These are phyloP conservation scores for Jamesozyma gamospora DNA, from an alignment of 805 yeast genomes.

Conservation along the genomic window DNA sequence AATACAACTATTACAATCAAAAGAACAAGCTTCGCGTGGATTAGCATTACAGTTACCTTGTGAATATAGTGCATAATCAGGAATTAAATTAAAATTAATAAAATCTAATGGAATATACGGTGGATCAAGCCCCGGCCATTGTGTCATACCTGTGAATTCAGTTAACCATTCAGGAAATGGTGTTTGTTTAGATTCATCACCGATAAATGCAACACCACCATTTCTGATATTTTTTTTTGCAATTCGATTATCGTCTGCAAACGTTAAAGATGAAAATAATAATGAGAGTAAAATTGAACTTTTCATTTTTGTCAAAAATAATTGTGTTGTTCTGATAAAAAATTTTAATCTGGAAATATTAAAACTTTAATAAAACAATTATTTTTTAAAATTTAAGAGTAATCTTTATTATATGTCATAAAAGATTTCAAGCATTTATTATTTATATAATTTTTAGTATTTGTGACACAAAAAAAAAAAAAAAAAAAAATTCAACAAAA, in stretches of 20 bases:
- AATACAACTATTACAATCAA: constrained; percentile 76
- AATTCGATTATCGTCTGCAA: background rate
- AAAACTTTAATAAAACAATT: too few relatives aligned
- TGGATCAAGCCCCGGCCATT: constrained; percentile 84
- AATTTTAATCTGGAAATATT: too few relatives aligned
- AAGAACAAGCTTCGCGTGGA: constrained; percentile 54
- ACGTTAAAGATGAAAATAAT: background rate
- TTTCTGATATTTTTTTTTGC: background rate
- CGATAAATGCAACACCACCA: constrained; percentile 7
- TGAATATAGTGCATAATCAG: constrained; percentile 37
- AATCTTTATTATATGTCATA: too few relatives aligned
- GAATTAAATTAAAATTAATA: constrained; percentile 47
- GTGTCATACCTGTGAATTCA: constrained; percentile 57
- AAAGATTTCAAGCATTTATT: too few relatives aligned
- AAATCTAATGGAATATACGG: constrained; percentile 79
- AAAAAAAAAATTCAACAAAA: background rate
- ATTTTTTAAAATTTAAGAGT: too few relatives aligned
- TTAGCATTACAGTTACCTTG: constrained; percentile 51
- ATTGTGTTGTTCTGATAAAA: too few relatives aligned
- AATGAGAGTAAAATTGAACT: background rate
- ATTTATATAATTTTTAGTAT: too few relatives aligned
- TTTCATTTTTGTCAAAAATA: too few relatives aligned
- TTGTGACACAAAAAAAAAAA: background rate
- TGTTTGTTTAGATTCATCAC: constrained; percentile 14
- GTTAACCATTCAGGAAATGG: constrained; percentile 76